phyloP scores from a whole-genome alignment of 768 basidiomycete species.

The Hemileccinum rubropunctum region DNA sequence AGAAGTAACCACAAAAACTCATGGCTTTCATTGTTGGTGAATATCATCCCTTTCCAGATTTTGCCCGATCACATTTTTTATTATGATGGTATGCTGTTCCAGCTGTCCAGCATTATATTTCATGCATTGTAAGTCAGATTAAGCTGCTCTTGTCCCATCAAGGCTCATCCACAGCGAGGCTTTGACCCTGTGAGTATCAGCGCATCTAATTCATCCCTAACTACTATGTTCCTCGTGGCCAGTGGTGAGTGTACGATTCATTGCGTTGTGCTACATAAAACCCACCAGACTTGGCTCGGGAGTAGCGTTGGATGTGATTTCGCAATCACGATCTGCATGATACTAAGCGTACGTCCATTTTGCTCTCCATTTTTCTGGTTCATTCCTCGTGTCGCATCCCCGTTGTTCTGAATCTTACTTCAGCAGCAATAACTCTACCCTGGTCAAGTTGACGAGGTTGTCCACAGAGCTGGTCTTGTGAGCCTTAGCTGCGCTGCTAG shows the following conservation, averaged over 20 bases:
- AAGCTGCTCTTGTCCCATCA: not conserved
- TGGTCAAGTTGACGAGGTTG: slow-evolving; percentile 16
- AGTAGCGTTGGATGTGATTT: slow-evolving; percentile 17
- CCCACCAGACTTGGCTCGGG: slow-evolving; percentile 21
- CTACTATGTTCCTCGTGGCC: slow-evolving; percentile 7
- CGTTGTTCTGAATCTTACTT: slow-evolving; percentile 7
- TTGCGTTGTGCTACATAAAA: not conserved
- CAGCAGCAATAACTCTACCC: not conserved
- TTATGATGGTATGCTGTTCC: slow-evolving; percentile 16
- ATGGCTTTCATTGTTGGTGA: slow-evolving; percentile 25
- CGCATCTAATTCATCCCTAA: no score
- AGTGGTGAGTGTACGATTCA: slow-evolving; percentile 3
- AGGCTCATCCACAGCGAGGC: not conserved
- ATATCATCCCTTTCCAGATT: slow-evolving; percentile 10
- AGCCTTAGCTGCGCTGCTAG: slow-evolving; percentile 17
- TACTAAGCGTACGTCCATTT: slow-evolving; percentile 6
- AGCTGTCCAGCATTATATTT: slow-evolving; percentile 10
- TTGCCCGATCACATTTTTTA: not conserved
- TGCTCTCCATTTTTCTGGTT: not conserved
- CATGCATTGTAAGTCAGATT: not conserved
- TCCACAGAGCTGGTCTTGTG: slow-evolving; percentile 23
- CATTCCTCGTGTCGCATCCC: not conserved
- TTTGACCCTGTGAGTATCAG: not conserved
- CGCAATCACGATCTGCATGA: slow-evolving; percentile 21
- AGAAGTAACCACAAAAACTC: slow-evolving; percentile 15